Percentiles rank a stretch among this genome's conserved stretches.
phyloP scores from a whole-genome alignment of 345 rosid genomes.

The Eucalyptus sideroxylon region DNA sequence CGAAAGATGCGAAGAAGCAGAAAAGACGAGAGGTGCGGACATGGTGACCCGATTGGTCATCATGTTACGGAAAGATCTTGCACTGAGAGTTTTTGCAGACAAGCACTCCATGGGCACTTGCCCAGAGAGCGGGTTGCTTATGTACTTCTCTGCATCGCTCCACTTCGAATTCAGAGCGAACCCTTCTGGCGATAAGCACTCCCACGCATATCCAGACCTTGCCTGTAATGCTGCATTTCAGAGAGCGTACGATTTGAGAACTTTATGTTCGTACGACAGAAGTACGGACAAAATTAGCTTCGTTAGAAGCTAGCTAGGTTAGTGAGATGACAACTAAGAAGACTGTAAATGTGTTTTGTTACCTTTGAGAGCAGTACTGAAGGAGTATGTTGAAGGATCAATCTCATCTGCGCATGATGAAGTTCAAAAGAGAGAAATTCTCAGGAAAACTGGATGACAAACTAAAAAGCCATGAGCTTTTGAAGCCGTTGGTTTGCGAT shows the following conservation, averaged over 20 bases:
- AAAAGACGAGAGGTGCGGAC: slow-evolving; percentile 80
- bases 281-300: background rate
- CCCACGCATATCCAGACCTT: slow-evolving; percentile 46
- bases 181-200: slow-evolving; percentile 66
- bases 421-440: background rate
- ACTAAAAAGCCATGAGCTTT: background rate
- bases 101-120: slow-evolving; percentile 96
- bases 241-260: background rate
- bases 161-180: slow-evolving; percentile 85
- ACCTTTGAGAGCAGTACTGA: slow-evolving; percentile 86
- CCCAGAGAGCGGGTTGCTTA: slow-evolving; percentile 96
- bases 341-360: background rate
- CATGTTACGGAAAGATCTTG: slow-evolving; percentile 54
- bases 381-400: slow-evolving; percentile 89
- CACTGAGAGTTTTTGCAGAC: slow-evolving; percentile 70
- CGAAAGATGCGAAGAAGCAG: background rate
- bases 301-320: background rate
- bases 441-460: background rate
- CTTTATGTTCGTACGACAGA: background rate
- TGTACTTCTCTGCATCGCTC: slow-evolving; percentile 97
- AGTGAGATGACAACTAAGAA: background rate
- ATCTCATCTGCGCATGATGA: slow-evolving; percentile 51
- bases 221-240: slow-evolving; percentile 66
- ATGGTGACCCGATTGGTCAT: slow-evolving; percentile 26
- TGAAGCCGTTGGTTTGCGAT: background rate